These are phyloP conservation scores for Coemansia pectinata DNA, from an alignment of 192 early-diverging fungal genomes.

Conservation along the genomic window DNA sequence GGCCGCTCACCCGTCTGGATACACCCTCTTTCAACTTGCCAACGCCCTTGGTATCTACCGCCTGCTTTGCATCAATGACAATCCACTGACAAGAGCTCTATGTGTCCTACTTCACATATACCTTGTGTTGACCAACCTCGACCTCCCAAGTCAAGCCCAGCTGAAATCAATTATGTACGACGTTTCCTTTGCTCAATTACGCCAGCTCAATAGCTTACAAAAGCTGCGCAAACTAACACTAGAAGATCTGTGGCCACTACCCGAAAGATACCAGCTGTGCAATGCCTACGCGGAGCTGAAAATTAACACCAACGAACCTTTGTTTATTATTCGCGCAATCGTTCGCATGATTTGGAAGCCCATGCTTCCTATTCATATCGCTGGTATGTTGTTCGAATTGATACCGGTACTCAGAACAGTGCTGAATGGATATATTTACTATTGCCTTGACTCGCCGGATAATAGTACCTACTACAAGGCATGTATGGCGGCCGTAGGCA, in stretches of 20 bases:
- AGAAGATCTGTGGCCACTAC: conserved; percentile 21
- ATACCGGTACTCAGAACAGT: background rate
- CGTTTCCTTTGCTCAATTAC: conserved; percentile 9
- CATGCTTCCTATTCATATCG: conserved; percentile 20
- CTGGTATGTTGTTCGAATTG: background rate
- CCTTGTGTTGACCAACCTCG: conserved; percentile 14
- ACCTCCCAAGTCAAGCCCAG: background rate
- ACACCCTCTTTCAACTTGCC: conserved; percentile 11
- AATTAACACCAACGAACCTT: conserved; percentile 19
- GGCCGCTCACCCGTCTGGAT: background rate
- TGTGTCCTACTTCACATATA: background rate
- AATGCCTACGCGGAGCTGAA: conserved; percentile 16
- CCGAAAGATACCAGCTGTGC: conserved; percentile 15
- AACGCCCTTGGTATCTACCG: conserved; percentile 17
- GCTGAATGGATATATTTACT: conserved; percentile 12
- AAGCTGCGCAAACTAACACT: conserved; percentile 15
- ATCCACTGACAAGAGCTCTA: background rate
- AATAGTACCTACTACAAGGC: conserved; percentile 14
- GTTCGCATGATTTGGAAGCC: conserved; percentile 40
- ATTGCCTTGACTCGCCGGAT: conserved; percentile 19
- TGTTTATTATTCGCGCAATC: conserved; percentile 38
- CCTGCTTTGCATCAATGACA: background rate
- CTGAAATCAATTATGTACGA: background rate
- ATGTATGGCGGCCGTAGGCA: background rate
- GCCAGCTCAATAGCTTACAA: conserved; percentile 15